Base-by-base conservation (phyloP, 768 basidiomycete species). In the Xerocomus spinulosus region DNA sequence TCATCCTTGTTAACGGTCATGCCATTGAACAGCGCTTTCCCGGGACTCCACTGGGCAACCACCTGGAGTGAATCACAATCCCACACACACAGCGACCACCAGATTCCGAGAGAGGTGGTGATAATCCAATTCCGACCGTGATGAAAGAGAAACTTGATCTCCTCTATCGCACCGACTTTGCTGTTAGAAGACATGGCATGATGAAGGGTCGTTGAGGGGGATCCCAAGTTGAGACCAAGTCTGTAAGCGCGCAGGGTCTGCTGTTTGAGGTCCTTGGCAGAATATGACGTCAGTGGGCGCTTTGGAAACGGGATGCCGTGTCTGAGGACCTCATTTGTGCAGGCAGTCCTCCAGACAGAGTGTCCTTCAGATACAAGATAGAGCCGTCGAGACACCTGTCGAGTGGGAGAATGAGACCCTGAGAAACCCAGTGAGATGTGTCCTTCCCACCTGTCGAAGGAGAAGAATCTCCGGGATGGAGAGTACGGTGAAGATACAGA, bases 61-160 rank as follows among this genome's bases (percentile, higher is more conserved):
- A 57, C 51, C 24, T 45, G 51, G 20, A 79, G 54, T 13, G 57
- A 47, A 34, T 55, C 44, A 23, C 45, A 58, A 46, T 79, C 72
- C 80, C 84, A 83, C 17, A 82, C 55, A 1, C 72, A 68, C 39
- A 85, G 54, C 15, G 71, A 68, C 33, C 79, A 79, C 84, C 84
- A 86, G 42, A 86, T 76, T 6, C 73, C 71, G 50, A 77, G 77
- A 4, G 80, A 80, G 9, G 81, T 70, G 7, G 78, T 78, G 46
- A 83, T 42, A 4, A 85, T 44, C 61, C 77, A 73, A 36, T 61
- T 66, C 7, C 68, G 72, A 1, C 63, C 71, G 32, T 63, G 62
- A 5, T 73, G 73, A 8, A 75, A 76, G 0, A 85, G 46, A 53
- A 86, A 79, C 13, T 70, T 74, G 14, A 85, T 69, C 10, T 80